These are phyloP conservation scores for Huiozyma naganishii DNA, from an alignment of 805 yeast genomes.

Conservation along the genomic window DNA sequence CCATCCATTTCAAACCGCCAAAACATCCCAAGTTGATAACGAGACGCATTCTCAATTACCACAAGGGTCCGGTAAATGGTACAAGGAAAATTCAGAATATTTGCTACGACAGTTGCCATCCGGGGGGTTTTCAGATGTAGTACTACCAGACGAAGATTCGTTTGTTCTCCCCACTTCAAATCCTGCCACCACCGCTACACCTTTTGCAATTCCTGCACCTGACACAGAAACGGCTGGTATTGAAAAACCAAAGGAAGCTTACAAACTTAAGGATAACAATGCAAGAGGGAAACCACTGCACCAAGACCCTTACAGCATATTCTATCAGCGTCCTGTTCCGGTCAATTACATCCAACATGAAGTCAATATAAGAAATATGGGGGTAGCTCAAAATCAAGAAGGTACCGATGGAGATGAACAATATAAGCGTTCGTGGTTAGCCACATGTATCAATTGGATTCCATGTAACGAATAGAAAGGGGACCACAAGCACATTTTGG, in stretches of 20 bases:
- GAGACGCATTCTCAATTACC: background rate
- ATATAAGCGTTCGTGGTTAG: background rate
- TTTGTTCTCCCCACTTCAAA: background rate
- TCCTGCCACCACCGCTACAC: constrained; percentile 1
- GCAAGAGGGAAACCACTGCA: too few relatives aligned
- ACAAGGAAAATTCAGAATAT: background rate
- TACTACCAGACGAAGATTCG: background rate
- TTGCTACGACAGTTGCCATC: background rate
- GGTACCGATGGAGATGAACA: too few relatives aligned
- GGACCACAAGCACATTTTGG: background rate
- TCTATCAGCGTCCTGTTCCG: constrained; percentile 7
- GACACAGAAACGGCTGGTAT: background rate
- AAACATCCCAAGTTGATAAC: background rate
- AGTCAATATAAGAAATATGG: too few relatives aligned
- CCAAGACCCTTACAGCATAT: background rate
- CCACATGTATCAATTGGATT: background rate
- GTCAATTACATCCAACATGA: constrained; percentile 1
- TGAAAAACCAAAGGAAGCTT: background rate
- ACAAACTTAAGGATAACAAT: too few relatives aligned
- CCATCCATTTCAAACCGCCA: constrained; percentile 20
- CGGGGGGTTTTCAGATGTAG: background rate
- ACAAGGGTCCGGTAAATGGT: constrained; percentile 1
- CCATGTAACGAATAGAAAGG: background rate
- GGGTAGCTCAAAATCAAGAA: too few relatives aligned
- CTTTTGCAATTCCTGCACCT: background rate